Base-by-base conservation (phyloP, 148 eudicot genomes). In the Cornus suecica region DNA sequence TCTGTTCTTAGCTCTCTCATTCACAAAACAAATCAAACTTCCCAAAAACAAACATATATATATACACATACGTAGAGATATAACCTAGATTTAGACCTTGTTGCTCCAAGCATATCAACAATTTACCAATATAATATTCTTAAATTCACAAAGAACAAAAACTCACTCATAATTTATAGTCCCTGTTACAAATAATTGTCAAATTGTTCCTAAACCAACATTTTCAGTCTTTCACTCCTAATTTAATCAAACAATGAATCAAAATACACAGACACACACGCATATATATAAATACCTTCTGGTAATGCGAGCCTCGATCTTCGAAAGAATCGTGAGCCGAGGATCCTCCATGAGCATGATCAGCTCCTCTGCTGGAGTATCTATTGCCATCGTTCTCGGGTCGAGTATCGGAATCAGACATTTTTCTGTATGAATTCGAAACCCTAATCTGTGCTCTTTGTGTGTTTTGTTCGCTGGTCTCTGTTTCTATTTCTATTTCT, bases 281-380 rank as follows among this genome's bases (percentile, higher is more conserved):
- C n/a, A n/a, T n/a, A n/a, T n/a, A n/a, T n/a, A n/a, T n/a, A 30
- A 22, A 30, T 56, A 89, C 94, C 94, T 86, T 90, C n/a, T 80
- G 80, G 76, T 80, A 84, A 42, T 72, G 76, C 20, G 90, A 84
- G 69, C 79, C 79, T 62, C 90, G 88, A 85, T 86, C 88, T 54
- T 78, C 86, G 80, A 83, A 31, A 67, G 75, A 78, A 79, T 81
- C 76, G 51, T 86, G 83, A 23, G 89, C 84, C 18, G 87, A 84
- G 0, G 88, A 86, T 72, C 86, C 78, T n/a, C 74, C 73, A 41
- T 37, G 42, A 76, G 41, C 80, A 27, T 60, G 45, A 54, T 74
- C 77, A 3, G 20, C 70, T 30, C 70, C 77, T 65, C 23, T 74
- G 42, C 29, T 48, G 70, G 62, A 5, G 32, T 41, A 66, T n/a